These are phyloP conservation scores for Monilinia polystroma DNA, from an alignment of 2,329 filamentous ascomycete genomes.

Conservation along the genomic window DNA sequence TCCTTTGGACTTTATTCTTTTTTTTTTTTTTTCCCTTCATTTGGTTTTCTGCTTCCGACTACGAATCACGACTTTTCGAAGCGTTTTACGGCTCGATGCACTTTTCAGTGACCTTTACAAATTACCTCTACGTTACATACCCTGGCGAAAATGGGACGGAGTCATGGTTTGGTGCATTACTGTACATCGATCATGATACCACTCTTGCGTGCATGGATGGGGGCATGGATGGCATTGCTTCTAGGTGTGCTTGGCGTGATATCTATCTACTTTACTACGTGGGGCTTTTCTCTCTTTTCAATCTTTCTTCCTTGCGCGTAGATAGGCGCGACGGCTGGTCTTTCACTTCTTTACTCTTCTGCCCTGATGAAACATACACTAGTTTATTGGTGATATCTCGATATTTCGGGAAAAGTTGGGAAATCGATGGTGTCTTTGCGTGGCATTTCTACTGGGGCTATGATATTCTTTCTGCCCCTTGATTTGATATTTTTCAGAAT, in stretches of 20 bases:
- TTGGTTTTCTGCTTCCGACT: background rate
- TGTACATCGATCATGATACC: constrained; percentile 21
- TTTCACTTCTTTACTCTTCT: constrained; percentile 1
- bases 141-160: constrained; percentile 20
- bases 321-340: constrained; percentile 14
- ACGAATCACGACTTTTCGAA: constrained; percentile 7
- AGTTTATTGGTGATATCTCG: background rate
- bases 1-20: background rate
- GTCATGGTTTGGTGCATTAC: constrained; percentile 19
- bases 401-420: constrained; percentile 6
- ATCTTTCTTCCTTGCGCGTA: constrained; percentile 5
- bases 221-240: constrained; percentile 19
- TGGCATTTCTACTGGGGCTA: background rate
- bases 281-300: background rate
- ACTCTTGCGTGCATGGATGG: constrained; percentile 20
- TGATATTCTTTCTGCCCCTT: background rate
- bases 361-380: background rate
- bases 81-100: constrained; percentile 1
- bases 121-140: constrained; percentile 15
- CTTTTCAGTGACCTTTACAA: background rate
- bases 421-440: background rate
- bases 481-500: background rate
- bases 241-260: constrained; percentile 19
- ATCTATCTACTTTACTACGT: constrained; percentile 14
- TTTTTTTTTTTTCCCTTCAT: background rate